Base-by-base conservation (phyloP, 345 rosid genomes). In the Excoecaria agallocha region DNA sequence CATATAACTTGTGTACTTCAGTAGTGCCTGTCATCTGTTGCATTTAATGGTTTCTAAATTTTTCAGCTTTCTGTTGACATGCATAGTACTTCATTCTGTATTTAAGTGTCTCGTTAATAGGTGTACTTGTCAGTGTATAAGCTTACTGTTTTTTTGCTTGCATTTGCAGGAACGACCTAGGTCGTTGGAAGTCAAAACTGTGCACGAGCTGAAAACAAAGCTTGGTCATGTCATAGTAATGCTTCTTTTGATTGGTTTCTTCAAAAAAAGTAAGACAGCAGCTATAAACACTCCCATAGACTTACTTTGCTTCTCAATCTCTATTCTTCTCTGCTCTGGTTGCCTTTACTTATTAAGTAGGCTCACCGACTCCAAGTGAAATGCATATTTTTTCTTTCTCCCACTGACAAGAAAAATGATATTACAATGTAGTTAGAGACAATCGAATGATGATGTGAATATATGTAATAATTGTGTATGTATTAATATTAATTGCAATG, bases 181-280 rank as follows among this genome's bases (percentile, higher is more conserved):
- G 76, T 94, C 96, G 97, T 81, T 94, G 58, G 93, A 92, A 50
- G 86, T 94, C 68, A 94, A 88, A 79, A 64, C 94, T 2, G 92
- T 94, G 12, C 85, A 89, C 19, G 91, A 88, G 79, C 85, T 94
- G 85, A 92, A 94, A 77, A 89, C 98, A 24, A 92, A 92, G 82
- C 76, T 94, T 25, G 97, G 98, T 35, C 98, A 94, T 67, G 98
- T 94, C 17, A 94, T 94, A 78, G 97, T 94, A 82, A 94, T 94
- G 98, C 92, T 92, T 49, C 88, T 94, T 50, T 83, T 94, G 68
- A 94, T 94, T 17, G 98, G 98, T 66, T 85, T 88, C 81, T 87
- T 92, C 51, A 96, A 94, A 48, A 94, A 94, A 84, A 88, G 91
- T 80, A 92, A 91, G 85, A 92, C 83, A 69, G 86, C 90, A 25